Base-by-base conservation (phyloP, 2,329 filamentous ascomycete species). In the Diplodia seriata region DNA sequence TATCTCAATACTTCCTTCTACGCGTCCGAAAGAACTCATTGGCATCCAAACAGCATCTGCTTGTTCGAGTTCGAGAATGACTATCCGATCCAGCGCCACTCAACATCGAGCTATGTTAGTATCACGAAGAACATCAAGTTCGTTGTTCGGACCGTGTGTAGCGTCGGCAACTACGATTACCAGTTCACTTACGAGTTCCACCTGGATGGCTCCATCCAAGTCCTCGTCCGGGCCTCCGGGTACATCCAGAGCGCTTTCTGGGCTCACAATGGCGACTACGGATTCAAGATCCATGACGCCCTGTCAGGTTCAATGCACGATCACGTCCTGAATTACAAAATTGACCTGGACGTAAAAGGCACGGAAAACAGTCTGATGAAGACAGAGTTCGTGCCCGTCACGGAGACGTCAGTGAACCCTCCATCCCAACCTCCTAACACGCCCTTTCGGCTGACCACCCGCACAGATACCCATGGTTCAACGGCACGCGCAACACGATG, bases 21-120 rank as follows among this genome's bases (percentile, higher is more conserved):
- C 67, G 78, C 79, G 3, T 75, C 74, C 1, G 82, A 82, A 67
- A 81, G 77, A 1, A 82, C 81, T 0, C 77, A 80, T 68, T 82
- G 79, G 0, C 83, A 86, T 65, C 74, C 78, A 1, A 81, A 85
- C 73, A 83, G 81, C 68, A 81, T 89, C 51, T 89, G 87, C 40
- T 57, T 75, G 23, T 76, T 76, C 31, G 74, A 76, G 64, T 68
- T 67, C 18, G 72, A 74, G 26, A 66, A 71, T 1, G 74, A 73
- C 40, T 76, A 73, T 33, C 76, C 77, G 1, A 71, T 79, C 49
- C 74, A 76, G 33, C 71, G 77, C 38, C 77, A 79, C 66, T 74
- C 74, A 4, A 69, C 70, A 11, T 54, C 64, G 5, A 67, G 67
- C 3, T 74, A 77, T 54, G 74, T 75, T 2, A 76, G 73, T 36